Conservation (phyloP, 1,284 basidiomycete species). For the Ceratobasidium sp. region DNA sequence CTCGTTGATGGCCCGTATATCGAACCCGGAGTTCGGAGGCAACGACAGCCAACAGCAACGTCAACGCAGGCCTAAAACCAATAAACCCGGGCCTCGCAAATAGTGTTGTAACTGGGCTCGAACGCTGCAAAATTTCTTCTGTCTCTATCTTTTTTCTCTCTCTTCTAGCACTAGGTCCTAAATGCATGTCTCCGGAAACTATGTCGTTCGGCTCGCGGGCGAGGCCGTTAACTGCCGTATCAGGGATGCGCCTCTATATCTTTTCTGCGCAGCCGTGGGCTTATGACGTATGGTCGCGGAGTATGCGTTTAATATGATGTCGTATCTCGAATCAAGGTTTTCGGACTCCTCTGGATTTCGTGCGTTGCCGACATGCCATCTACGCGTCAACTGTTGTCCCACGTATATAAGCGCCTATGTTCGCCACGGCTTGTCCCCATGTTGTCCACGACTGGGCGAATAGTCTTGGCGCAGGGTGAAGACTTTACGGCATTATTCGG, state of each 20-base stretch:
- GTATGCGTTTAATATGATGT: constrained; percentile 39
- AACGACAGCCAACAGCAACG: constrained; percentile 7
- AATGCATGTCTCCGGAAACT: constrained; percentile 8
- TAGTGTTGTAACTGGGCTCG: neutral
- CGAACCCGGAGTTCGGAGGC: neutral
- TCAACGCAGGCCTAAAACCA: constrained; percentile 21
- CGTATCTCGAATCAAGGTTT: constrained; percentile 41
- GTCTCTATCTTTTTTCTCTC: constrained; percentile 10
- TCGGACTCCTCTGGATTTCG: constrained; percentile 14
- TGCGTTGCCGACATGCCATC: neutral
- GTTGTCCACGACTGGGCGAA: constrained; percentile 1
- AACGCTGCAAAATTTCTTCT: neutral
- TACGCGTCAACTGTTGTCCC: neutral
- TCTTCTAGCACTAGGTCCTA: constrained; percentile 32
- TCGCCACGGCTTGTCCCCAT: neutral
- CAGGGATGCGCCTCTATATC: neutral
- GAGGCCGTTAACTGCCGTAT: constrained; percentile 17
- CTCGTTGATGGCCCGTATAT: constrained; percentile 28
- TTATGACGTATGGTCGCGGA: constrained; percentile 22
- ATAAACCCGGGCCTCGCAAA: constrained; percentile 9
- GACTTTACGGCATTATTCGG: neutral
- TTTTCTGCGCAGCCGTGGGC: constrained; percentile 14
- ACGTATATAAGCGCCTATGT: neutral
- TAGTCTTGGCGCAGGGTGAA: neutral
- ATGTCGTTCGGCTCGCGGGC: constrained; percentile 28